Conservation (phyloP, 805 yeast species). For the Ogataea naganishii region DNA sequence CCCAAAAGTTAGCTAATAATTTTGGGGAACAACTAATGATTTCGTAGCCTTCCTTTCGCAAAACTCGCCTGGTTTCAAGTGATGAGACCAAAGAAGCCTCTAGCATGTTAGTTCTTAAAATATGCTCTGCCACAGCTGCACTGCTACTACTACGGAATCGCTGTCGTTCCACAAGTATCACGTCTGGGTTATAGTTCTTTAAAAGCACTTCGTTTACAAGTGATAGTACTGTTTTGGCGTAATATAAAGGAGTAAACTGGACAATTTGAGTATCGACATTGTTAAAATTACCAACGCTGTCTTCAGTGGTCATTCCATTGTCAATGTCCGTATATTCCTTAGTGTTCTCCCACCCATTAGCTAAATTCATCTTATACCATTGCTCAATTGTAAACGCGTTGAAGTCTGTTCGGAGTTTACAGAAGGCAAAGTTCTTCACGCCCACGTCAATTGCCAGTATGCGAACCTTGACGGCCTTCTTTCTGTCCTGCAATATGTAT, state of each 20-base stretch:
- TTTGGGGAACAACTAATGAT: slow-evolving; percentile 17
- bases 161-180: slow-evolving; percentile 48
- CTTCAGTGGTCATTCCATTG: too few relatives aligned
- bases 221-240: slow-evolving; percentile 17
- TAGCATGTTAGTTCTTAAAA: slow-evolving; percentile 42
- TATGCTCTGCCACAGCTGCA: slow-evolving; percentile 37
- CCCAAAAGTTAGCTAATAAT: slow-evolving; percentile 24
- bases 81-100: slow-evolving; percentile 36
- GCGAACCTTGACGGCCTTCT: not conserved
- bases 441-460: slow-evolving; percentile 25
- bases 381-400: slow-evolving; percentile 13
- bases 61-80: slow-evolving; percentile 12
- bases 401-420: slow-evolving; percentile 10
- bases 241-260: slow-evolving; percentile 20
- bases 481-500: too few relatives aligned
- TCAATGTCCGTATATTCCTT: too few relatives aligned
- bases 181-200: slow-evolving; percentile 21
- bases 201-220: slow-evolving; percentile 11
- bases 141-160: slow-evolving; percentile 42
- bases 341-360: too few relatives aligned
- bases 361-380: slow-evolving; percentile 26
- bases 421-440: slow-evolving; percentile 23
- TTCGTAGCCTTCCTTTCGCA: too few relatives aligned
- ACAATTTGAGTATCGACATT: too few relatives aligned
- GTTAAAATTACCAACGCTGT: too few relatives aligned